These are phyloP conservation scores for Cylindrodendrum hubeiense DNA, from an alignment of 2,329 filamentous ascomycete species.

Conservation along the genomic window DNA sequence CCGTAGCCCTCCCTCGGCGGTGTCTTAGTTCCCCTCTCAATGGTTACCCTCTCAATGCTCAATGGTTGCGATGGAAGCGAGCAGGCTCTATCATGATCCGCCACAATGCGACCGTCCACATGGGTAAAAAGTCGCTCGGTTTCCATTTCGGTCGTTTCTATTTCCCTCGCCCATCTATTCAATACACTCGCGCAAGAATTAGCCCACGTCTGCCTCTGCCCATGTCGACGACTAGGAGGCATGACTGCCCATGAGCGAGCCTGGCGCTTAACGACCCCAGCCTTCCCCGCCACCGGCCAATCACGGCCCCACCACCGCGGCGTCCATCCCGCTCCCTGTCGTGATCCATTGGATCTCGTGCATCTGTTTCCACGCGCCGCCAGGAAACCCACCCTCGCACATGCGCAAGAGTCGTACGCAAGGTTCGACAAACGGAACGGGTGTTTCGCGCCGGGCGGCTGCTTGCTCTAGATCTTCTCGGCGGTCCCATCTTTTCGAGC, in stretches of 20 bases:
- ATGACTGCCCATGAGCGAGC: neutral
- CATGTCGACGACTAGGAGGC: neutral
- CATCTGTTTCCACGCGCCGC: slow-evolving; percentile 20
- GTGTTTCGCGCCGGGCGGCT: slow-evolving; percentile 18
- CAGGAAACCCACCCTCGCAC: slow-evolving; percentile 2
- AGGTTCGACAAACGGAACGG: slow-evolving; percentile 2
- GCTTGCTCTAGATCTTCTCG: neutral
- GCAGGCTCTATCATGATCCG: neutral
- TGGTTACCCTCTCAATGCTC: no score
- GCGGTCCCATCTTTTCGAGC: neutral
- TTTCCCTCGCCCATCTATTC: slow-evolving; percentile 12
- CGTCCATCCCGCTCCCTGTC: slow-evolving; percentile 9
- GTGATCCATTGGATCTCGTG: slow-evolving; percentile 24
- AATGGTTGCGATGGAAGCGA: neutral
- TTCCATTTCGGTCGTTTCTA: neutral
- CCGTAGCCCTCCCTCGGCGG: no score
- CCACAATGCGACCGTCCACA: slow-evolving; percentile 11
- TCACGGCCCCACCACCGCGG: slow-evolving; percentile 7
- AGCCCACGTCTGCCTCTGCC: slow-evolving; percentile 14
- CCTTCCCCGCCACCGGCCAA: slow-evolving; percentile 1
- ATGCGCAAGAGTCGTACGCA: neutral
- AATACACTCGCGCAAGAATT: slow-evolving; percentile 4
- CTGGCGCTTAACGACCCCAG: slow-evolving; percentile 17
- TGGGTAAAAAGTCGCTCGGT: neutral
- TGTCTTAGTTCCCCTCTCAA: no score